Evolutionary conservation across 768 basidiomycete genomes (phyloP), one percentile per base, ranked within the genome.

Genomic region (Tremella fuciformis): DNA sequence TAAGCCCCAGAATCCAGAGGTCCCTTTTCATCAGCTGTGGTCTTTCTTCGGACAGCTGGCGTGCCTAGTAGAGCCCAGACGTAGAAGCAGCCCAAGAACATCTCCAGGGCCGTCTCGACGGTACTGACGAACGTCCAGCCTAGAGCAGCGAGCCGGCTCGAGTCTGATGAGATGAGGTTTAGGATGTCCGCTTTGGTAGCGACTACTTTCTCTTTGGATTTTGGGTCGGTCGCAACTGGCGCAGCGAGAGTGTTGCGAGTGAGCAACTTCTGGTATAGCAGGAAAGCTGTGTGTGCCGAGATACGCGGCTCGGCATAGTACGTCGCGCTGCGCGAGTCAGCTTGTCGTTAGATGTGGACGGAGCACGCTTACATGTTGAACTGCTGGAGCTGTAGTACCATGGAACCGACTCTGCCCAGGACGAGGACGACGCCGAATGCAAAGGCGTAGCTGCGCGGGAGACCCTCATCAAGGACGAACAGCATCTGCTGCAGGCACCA

Each of bases 21-120:
- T 46, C 25, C 71, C 71, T 73, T 1, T 21, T 24, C 16, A 13
- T 40, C 38, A 58, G 37, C 19, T 16, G 22, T 13, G 29, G 19
- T n/a, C n/a, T 8, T 39, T 34, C 21, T 16, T 47, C 16, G 16
- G n/a, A 34, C 13, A 29, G 18, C 8, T 26, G 18, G 22, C 65
- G 50, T 37, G 69, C 70, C 70, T 0, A 72, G 61, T 3, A 72
- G 51, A n/a, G 49, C 16, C 70, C 70, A 70, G 25, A 72, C 54
- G 46, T 67, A 69, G 3, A 46, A 25, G 13, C 57, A 65, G 1
- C 68, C 70, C 15, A 69, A n/a, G 3, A 60, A 13, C 50, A 70
- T 34, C 58, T 72, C 68, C 0, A 64, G 15, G 2, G 22, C 16
- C 13, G 51, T 56, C n/a, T 49, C 11, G 16, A 71, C 40, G 3